Base-by-base conservation (phyloP, 352 stramenopile species). In the Phytophthora foliorum region DNA sequence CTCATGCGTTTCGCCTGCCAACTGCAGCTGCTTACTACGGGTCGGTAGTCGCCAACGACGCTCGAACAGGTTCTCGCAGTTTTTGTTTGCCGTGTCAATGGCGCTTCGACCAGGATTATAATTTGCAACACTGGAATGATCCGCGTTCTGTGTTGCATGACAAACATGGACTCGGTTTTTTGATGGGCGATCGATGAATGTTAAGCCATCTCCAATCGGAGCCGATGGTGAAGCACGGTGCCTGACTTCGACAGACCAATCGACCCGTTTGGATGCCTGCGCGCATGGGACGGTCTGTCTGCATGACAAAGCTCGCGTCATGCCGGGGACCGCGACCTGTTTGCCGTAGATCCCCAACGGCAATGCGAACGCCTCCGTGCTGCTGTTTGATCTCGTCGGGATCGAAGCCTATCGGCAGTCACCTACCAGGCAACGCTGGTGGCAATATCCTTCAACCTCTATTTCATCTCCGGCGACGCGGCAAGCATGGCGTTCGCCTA, bases 191-290 rank as follows among this genome's bases (percentile, higher is more conserved):
- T 24, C 42, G 41, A 17, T 27, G 49, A 11, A 10, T 46, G 21
- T 39, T 54, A 55, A 39, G 34, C 34, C 44, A 63, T 42, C 19
- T 63, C 54, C 27, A 55, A 70, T 70, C 54, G 24, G 14, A 11
- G 17, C 57, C 34, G 63, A 65, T 63, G 22, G 55, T 46, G 64
- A 22, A 55, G 6, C 34, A 32, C 3, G 1, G 29, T 48, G 62
- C 62, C 62, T 69, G 62, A 69, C 53, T 56, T 32, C 21, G 19
- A 6, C n/a, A 63, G 63, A 70, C 54, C 53, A 63, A 70, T 70
- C 63, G 45, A 46, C 45, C 17, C 45, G 55, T 65, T 70, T 70
- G 54, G 63, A 70, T 59, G 63, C 27, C 53, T 29, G n/a, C 6
- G 63, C 55, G 39, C 45, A 70, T 63, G 63, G 63, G 29, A 45